A percentile compares a stretch with the other conserved stretches of the same genome.
Conservation (phyloP, 2,329 filamentous ascomycete genomes). For the Colletotrichum sp. region DNA sequence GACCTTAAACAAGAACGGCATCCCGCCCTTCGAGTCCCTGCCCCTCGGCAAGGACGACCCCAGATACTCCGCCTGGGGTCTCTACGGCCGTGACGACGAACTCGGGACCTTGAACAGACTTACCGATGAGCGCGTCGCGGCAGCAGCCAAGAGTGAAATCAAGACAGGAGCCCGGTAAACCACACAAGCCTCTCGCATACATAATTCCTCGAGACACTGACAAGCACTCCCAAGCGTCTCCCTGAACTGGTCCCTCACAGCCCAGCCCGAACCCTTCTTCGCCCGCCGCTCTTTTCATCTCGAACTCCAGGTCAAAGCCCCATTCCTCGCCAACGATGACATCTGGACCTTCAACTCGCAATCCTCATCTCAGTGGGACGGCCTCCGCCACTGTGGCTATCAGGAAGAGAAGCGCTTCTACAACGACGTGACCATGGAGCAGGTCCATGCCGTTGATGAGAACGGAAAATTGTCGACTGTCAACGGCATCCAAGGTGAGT, state of each 20-base stretch:
- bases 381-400: slow-evolving; percentile 41
- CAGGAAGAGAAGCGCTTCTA: slow-evolving; percentile 39
- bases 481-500: slow-evolving; percentile 21
- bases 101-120: slow-evolving; percentile 67
- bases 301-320: slow-evolving; percentile 29
- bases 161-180: slow-evolving; percentile 54
- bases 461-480: slow-evolving; percentile 26
- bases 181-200: not conserved
- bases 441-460: slow-evolving; percentile 54
- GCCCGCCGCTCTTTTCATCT: slow-evolving; percentile 34
- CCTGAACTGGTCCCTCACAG: slow-evolving; percentile 37
- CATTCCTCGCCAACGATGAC: slow-evolving; percentile 37
- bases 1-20: slow-evolving; percentile 41
- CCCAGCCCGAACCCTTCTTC: slow-evolving; percentile 38
- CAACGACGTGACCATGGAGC: slow-evolving; percentile 31
- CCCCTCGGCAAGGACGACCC: slow-evolving; percentile 52
- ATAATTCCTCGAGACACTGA: not conserved
- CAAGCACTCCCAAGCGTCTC: slow-evolving; percentile 27
- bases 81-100: slow-evolving; percentile 62
- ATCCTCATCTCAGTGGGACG: slow-evolving; percentile 45
- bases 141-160: slow-evolving; percentile 57
- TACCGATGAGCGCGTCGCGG: slow-evolving; percentile 56
- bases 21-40: slow-evolving; percentile 52
- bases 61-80: slow-evolving; percentile 47
- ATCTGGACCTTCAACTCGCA: slow-evolving; percentile 39